Percentiles rank a stretch among this genome's conserved stretches.
phyloP scores from a whole-genome alignment of 768 basidiomycete species.

The Lentinula sp. region DNA sequence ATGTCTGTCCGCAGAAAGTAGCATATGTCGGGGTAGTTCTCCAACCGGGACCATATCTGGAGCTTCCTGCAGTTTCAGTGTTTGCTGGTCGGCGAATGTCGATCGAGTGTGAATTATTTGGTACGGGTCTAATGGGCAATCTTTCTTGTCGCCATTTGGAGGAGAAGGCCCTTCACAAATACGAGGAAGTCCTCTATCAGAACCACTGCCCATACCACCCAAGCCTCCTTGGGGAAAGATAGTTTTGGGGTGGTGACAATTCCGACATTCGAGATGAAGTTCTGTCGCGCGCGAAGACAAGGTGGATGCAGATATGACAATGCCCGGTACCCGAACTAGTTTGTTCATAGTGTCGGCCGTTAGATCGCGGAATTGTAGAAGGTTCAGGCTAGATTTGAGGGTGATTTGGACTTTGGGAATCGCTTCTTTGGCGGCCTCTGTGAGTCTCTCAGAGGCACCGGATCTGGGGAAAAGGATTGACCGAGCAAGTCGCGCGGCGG shows the following conservation, averaged over 20 bases:
- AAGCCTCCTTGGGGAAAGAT: conserved; percentile 74
- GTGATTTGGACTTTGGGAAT: conserved; percentile 78
- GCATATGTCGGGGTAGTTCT: conserved; percentile 93
- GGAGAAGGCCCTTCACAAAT: conserved; percentile 73
- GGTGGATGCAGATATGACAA: conserved; percentile 95
- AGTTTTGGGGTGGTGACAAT: conserved; percentile 74
- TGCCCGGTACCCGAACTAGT: conserved; percentile 94
- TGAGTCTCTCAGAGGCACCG: conserved; percentile 36
- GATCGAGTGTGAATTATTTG: conserved; percentile 93
- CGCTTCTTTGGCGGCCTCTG: conserved; percentile 35
- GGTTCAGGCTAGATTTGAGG: conserved; percentile 83
- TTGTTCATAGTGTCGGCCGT: conserved; percentile 93
- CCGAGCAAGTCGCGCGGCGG: conserved; percentile 79
- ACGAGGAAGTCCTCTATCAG: conserved; percentile 80
- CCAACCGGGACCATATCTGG: conserved; percentile 99
- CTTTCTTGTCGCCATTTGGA: conserved; percentile 80
- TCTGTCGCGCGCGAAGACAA: conserved; percentile 91
- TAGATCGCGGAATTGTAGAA: conserved; percentile 91
- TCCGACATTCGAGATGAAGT: conserved; percentile 88
- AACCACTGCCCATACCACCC: conserved; percentile 84
- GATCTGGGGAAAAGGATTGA: conserved; percentile 78
- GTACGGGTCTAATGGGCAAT: conserved; percentile 95
- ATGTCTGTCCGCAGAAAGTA: conserved; percentile 86
- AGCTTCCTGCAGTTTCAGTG: conserved; percentile 94
- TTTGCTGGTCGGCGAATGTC: conserved; percentile 92